Evolutionary conservation across 2,329 filamentous ascomycete species (phyloP), one percentile per base, ranked within the genome.

Genomic region (Xylariomycetidae sp.): DNA sequence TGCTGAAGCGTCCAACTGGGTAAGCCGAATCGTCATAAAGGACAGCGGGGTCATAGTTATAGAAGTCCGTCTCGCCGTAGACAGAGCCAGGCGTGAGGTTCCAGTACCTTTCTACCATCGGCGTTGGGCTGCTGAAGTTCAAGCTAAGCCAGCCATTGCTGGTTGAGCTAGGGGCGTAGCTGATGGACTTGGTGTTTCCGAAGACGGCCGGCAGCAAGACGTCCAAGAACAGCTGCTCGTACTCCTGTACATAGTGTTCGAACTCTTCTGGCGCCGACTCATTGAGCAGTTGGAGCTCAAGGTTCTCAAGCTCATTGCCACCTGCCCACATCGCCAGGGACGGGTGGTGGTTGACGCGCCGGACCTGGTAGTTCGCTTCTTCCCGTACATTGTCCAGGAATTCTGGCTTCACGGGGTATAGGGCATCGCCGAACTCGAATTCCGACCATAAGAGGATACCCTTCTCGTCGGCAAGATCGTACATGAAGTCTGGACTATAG

Each of bases 381-480:
- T 65, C 59, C 10, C 64, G 58, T 8, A 71, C 64, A 35, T 76
- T 78, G 4, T 71, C 68, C 1, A 79, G 50, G 43, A 78, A 80
- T 0, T 60, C 62, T 1, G 60, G 42, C 31, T 72, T 54, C 1
- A 72, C 65, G 0, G 76, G 76, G 46, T 80, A 80, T 3, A 79
- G 53, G 1, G 73, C 65, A 49, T 78, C 75, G 9, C 72, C 69
- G 47, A 78, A 80, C 45, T 80, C 64, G 40, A 80, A 79, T 39
- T 80, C 76, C 30, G 67, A 74, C 76, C 76, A 80, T 1, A 80
- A 59, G 6, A 80, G 56, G 5, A 81, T 63, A 2, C 76, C 76
- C 44, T 65, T 64, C 47, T 77, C 72, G 48, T 81, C 76, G 2
- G 75, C 76, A 8, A 79, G 57, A 36, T 79, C 74, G 44, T 75